Base-by-base conservation (phyloP, 2,329 filamentous ascomycete species). In the Nemania sp. region DNA sequence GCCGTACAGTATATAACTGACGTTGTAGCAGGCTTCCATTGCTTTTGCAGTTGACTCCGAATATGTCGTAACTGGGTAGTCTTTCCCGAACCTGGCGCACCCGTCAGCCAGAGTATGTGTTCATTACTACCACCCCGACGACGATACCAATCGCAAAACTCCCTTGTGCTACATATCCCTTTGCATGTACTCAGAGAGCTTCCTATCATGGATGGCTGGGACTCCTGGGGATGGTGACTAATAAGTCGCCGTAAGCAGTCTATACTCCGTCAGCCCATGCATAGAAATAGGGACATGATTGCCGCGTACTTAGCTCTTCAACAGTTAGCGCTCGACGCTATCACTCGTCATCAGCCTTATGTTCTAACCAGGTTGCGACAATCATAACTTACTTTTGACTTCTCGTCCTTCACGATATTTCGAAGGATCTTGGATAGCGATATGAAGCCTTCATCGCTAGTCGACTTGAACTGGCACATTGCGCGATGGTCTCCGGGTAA, bases 141-240 rank as follows among this genome's bases (percentile, higher is more conserved):
- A 47, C 45, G 59, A 64, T 70, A 70, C 69, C 69, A 70, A 47
- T 62, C 45, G 20, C 45, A 45, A 32, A 70, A 70, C 27, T 70
- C 53, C 13, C n/a, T 54, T 13, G 69, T 58, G 20, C 35, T 66
- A 15, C 53, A 61, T 56, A 70, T 60, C 59, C 47, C 38, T 32
- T 26, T 64, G 38, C 60, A 70, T 45, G 69, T 66, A 7, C 13
- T 29, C 2, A 62, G 13, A 38, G 52, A 58, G 26, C 22, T 20
- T 20, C 24, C 43, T 10, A 15, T 29, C 15, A 15, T 24, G n/a
- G 52, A 22, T 27, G 20, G 29, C 20, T 26, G 62, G 8, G 55
- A 18, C 7, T 45, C 27, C 8, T 45, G 20, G 8, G 45, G n/a
- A 22, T 7, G 52, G 24, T 26, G 18, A 24, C 26, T 32, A 11